Evolutionary conservation across 768 basidiomycete species (phyloP), one percentile per base, ranked within the genome.

Genomic region (Tylopilus subfusipes): DNA sequence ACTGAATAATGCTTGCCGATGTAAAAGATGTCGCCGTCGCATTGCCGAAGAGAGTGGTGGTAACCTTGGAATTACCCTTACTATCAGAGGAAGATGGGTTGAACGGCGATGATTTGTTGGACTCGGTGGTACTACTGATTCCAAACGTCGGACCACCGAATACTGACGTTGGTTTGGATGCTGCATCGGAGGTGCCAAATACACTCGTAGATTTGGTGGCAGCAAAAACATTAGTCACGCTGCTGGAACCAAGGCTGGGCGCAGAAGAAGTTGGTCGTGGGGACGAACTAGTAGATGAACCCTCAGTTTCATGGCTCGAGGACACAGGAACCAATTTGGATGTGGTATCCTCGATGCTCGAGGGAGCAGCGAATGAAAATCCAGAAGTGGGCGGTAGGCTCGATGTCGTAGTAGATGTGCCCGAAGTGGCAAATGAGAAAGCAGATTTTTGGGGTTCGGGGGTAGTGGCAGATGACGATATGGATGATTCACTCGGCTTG

Each of bases 121-220:
- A 46, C 34, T 69, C 68, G 16, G 44, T 42, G 24, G 42, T 42
- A 29, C 42, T 40, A 39, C 33, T 52, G 36, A 34, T 51, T 19
- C 69, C 67, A 57, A 69, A 72, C 39, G 65, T 47, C 24, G 69
- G 59, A 27, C 53, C 46, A 11, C 63, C 64, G 18, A 70, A 71
- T 19, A 59, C 45, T 14, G 70, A 63, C 3, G 53, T 60, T 25
- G 70, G 59, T 48, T 62, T 70, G 19, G 52, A 43, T 24, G 50
- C 1, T 22, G 42, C 40, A 43, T 72, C 70, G n/a, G 61, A 56
- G 12, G 55, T 14, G 19, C 58, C 52, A n/a, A 64, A 65, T 14
- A 49, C 24, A 34, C 45, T 60, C 11, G 61, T 50, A 27, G 54
- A 13, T 45, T 65, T 70, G 5, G 58, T 34, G 6, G 48, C 16